Percentiles rank a stretch among this genome's conserved stretches.
These are phyloP conservation scores for Aspergillus sp. DNA, from an alignment of 2,329 filamentous ascomycete species.

Conservation along the genomic window DNA sequence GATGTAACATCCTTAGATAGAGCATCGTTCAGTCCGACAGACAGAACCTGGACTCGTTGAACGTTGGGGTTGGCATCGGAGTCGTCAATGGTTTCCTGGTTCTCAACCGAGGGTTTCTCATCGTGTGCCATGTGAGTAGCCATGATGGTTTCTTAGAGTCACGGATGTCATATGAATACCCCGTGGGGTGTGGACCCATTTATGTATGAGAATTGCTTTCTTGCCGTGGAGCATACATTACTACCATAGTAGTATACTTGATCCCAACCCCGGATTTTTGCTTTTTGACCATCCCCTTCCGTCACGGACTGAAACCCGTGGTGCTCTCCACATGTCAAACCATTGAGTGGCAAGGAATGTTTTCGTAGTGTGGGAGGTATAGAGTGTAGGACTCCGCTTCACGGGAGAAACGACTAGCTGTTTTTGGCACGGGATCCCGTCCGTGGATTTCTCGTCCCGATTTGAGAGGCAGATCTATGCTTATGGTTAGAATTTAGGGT, in stretches of 20 bases:
- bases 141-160: not conserved
- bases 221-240: not conserved
- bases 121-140: not conserved
- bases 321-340: slow-evolving; percentile 2
- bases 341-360: not conserved
- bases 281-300: not conserved
- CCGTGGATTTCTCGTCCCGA: not conserved
- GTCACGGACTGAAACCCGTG: slow-evolving; percentile 2
- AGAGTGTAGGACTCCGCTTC: not conserved
- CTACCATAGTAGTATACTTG: not conserved
- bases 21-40: slow-evolving; percentile 8
- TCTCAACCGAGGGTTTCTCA: slow-evolving; percentile 6
- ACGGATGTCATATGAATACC: not conserved
- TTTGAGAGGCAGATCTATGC: no score
- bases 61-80: not conserved
- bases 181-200: not conserved
- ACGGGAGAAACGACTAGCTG: not conserved
- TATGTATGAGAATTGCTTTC: not conserved
- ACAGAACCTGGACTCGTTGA: slow-evolving; percentile 7
- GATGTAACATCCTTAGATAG: slow-evolving; percentile 8
- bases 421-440: not conserved
- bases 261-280: slow-evolving; percentile 6
- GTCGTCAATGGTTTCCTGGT: slow-evolving; percentile 2
- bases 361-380: not conserved
- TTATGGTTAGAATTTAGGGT: not conserved